Evolutionary conservation across 2,329 filamentous ascomycete genomes (phyloP).

Genomic region (Colletotrichum sp.): DNA sequence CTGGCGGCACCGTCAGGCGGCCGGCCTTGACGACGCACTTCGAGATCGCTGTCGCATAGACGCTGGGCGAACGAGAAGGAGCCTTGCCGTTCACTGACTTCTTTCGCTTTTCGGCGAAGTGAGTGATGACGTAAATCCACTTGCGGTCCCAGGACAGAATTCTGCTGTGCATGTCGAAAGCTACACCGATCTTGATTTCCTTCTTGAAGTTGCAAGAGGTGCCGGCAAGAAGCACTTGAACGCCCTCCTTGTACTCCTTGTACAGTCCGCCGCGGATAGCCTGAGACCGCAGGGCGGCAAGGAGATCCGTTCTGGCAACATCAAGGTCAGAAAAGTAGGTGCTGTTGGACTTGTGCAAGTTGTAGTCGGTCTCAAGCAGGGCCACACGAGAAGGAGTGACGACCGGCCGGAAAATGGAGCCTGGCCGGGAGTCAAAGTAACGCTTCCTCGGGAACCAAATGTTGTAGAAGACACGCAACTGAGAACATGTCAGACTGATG

Average conservation of each 20-base stretch:
- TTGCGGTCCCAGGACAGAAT: conserved; percentile 34
- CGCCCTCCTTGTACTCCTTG: conserved; percentile 40
- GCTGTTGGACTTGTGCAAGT: conserved; percentile 74
- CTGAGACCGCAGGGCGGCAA: conserved; percentile 40
- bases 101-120: conserved; percentile 30
- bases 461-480: conserved; percentile 39
- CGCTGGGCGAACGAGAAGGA: neutral
- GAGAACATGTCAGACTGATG: neutral
- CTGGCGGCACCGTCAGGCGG: conserved; percentile 80
- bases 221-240: conserved; percentile 69
- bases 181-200: conserved; percentile 72
- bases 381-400: conserved; percentile 69
- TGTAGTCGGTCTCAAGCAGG: conserved; percentile 70
- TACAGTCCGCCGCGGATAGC: conserved; percentile 41
- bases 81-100: conserved; percentile 47
- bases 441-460: conserved; percentile 34
- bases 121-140: conserved; percentile 33
- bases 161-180: conserved; percentile 74
- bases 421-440: conserved; percentile 24
- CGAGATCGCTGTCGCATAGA: conserved; percentile 71
- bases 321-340: conserved; percentile 77
- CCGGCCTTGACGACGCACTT: conserved; percentile 87
- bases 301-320: conserved; percentile 38
- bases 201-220: conserved; percentile 76
- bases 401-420: conserved; percentile 47